Percentiles rank a stretch among this genome's conserved stretches.
Evolutionary conservation across 2,329 filamentous ascomycete genomes (phyloP).

Genomic region (Fusarium abutilonis): DNA sequence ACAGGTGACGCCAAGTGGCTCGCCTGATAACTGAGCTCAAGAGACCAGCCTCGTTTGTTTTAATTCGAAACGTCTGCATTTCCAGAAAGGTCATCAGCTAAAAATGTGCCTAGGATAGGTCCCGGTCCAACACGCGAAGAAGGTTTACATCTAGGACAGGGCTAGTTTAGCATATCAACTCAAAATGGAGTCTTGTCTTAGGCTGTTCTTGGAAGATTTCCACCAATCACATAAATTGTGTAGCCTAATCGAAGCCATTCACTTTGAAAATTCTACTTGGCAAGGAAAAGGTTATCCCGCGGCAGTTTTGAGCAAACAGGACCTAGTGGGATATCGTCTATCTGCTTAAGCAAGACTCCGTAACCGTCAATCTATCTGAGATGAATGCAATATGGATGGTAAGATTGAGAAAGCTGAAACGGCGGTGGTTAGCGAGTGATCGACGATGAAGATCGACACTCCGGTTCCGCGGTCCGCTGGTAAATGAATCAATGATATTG

Average conservation of each 20-base stretch:
- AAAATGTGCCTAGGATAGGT: neutral
- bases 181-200: neutral
- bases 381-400: neutral
- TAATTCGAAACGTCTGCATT: neutral
- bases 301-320: too few species aligned
- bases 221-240: conserved; percentile 7
- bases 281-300: neutral
- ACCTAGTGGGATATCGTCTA: too few species aligned
- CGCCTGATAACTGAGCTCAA: conserved; percentile 21
- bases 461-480: conserved; percentile 13
- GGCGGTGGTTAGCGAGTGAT: neutral
- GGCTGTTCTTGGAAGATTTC: neutral
- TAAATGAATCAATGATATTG: conserved; percentile 17
- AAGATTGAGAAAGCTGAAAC: conserved; percentile 9
- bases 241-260: neutral
- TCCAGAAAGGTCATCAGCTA: neutral
- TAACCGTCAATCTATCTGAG: neutral
- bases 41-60: conserved; percentile 8
- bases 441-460: conserved; percentile 10
- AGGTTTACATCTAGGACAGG: conserved; percentile 18
- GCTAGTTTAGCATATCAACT: conserved; percentile 6
- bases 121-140: conserved; percentile 6
- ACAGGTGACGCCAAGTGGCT: neutral
- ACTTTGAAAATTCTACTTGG: neutral
- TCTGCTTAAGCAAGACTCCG: too few species aligned